Base-by-base conservation (phyloP, 257 asterid genomes). In the Plantago elongata region DNA sequence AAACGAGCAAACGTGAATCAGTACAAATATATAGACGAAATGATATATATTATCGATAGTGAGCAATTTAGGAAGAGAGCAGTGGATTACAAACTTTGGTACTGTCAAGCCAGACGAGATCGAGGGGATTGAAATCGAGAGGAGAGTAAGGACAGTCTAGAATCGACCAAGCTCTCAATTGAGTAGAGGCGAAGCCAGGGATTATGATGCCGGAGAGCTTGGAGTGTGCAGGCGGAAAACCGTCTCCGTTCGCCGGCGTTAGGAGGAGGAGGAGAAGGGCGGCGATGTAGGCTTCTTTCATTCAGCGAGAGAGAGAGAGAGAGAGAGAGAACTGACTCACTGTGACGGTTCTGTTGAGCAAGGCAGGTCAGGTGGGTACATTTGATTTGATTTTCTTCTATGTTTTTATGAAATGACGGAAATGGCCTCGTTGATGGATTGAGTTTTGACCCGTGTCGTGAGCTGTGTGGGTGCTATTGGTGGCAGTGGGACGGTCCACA, bases 131-230 rank as follows among this genome's bases (percentile, higher is more conserved):
- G 80, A 86, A 92, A 82, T 89, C 96, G 66, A 89, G 96, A 67
- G 97, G 96, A 64, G 97, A 86, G 77, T 84, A 92, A 40, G 99
- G 99, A 64, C 97, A 92, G 79, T 92, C 99, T 48, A 92, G 61
- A 60, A 92, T 92, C 44, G 99, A 92, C 99, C 99, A 92, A 13
- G 97, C 99, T 73, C 99, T 76, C 0, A 92, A 91, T 54, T 89
- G 97, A 49, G 99, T 86, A 44, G 99, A 92, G 13, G 99, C 99
- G 81, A 92, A 92, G 61, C 99, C 99, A 7, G 99, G 99, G 72
- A 92, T 84, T 9, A 92, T 86, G 30, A 92, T 92, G 18, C 97
- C 99, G 47, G 99, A 92, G 6, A 92, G 74, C 74, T 84, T 85
- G 1, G 78, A 73, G 51, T 70, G 78, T 43, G 70, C 85, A 47